These are phyloP conservation scores for Paramecium sexaurelia DNA, from an alignment of 73 alveolate genomes.

Conservation along the genomic window DNA sequence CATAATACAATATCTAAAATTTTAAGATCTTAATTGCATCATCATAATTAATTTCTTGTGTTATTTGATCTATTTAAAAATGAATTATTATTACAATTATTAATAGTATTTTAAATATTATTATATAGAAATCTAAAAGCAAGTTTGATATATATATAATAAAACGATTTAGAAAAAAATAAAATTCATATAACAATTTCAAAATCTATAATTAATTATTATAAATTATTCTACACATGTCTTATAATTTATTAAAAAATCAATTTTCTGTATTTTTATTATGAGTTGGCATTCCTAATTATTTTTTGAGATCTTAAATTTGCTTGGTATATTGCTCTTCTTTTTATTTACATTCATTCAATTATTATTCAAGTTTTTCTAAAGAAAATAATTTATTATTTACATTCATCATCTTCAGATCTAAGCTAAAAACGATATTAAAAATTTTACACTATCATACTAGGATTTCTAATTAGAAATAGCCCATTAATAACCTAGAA, in stretches of 20 bases:
- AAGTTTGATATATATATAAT: no score
- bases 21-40: not conserved
- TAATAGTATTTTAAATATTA: no score
- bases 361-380: not conserved
- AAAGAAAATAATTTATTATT: not conserved
- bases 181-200: no score
- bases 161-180: no score
- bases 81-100: not conserved
- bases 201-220: no score
- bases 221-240: not conserved
- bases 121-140: no score
- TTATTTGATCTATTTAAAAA: not conserved
- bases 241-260: not conserved
- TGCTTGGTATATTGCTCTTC: not conserved
- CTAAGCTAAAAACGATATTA: slow-evolving; percentile 2
- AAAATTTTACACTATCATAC: not conserved
- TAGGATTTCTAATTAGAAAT: not conserved
- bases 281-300: not conserved
- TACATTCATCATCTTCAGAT: slow-evolving; percentile 18
- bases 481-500: not conserved
- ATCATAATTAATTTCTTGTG: slow-evolving; percentile 10
- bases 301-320: not conserved
- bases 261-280: not conserved
- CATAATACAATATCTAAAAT: slow-evolving; percentile 82
- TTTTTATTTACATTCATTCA: not conserved